Percentiles rank a stretch among this genome's conserved stretches.
Conservation (phyloP, 2,329 filamentous ascomycete species). For the Coniochaeta sp. region DNA sequence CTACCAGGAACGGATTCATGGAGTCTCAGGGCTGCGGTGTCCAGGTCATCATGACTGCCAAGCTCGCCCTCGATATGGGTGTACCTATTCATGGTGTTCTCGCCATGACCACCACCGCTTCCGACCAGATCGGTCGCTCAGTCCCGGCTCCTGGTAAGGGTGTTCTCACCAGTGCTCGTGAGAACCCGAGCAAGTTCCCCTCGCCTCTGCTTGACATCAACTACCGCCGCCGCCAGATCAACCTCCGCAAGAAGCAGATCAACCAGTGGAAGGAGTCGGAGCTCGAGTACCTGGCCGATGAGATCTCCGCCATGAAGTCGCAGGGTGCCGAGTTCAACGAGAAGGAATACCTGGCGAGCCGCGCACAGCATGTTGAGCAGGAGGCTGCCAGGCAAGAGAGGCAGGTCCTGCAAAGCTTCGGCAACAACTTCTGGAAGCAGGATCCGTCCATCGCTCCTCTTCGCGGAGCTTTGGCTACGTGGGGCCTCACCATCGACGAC, state of each 20-base stretch:
- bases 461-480: slow-evolving; percentile 90
- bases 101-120: slow-evolving; percentile 89
- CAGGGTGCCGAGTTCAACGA: slow-evolving; percentile 70
- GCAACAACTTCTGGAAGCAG: slow-evolving; percentile 99
- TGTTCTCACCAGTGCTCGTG: slow-evolving; percentile 91
- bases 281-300: slow-evolving; percentile 85
- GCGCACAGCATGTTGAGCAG: slow-evolving; percentile 77
- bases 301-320: slow-evolving; percentile 84
- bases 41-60: slow-evolving; percentile 96
- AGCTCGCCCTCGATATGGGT: slow-evolving; percentile 95
- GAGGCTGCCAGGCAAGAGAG: slow-evolving; percentile 88
- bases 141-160: slow-evolving; percentile 94
- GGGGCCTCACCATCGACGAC: slow-evolving; percentile 96
- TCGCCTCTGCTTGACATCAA: slow-evolving; percentile 96
- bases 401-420: slow-evolving; percentile 84
- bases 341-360: slow-evolving; percentile 78
- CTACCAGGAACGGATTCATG: slow-evolving; percentile 97
- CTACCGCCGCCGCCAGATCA: slow-evolving; percentile 91
- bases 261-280: slow-evolving; percentile 96
- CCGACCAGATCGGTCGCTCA: slow-evolving; percentile 97
- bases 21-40: slow-evolving; percentile 98
- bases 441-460: slow-evolving; percentile 90
- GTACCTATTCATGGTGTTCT: slow-evolving; percentile 95
- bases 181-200: slow-evolving; percentile 84
- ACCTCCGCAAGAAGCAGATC: slow-evolving; percentile 89